phyloP scores from a whole-genome alignment of 108 stramenopile species.

The Epipyxis sp. region DNA sequence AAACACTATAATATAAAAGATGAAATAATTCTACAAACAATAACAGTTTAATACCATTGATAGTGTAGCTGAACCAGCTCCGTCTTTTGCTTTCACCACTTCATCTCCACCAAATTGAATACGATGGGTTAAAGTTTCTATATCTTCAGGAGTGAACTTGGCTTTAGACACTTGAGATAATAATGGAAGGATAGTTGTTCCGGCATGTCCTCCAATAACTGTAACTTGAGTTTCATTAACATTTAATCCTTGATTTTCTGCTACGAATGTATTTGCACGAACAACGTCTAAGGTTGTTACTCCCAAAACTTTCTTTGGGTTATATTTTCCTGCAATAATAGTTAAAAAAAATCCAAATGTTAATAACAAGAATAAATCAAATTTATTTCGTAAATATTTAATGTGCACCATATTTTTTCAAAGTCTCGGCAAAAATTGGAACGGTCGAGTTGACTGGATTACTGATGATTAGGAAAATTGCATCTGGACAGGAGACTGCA shows the following conservation, averaged over 20 bases:
- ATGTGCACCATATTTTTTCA: constrained; percentile 63
- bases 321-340: constrained; percentile 62
- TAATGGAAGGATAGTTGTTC: constrained; percentile 96
- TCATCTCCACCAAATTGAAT: constrained; percentile 98
- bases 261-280: constrained; percentile 97
- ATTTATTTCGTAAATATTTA: neutral
- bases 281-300: constrained; percentile 98
- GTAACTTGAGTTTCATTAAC: constrained; percentile 80
- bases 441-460: constrained; percentile 99
- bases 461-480: constrained; percentile 91
- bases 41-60: constrained; percentile 68
- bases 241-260: constrained; percentile 70
- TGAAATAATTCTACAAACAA: neutral
- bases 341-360: neutral
- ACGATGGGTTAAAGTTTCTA: constrained; percentile 84
- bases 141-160: constrained; percentile 73
- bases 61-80: constrained; percentile 90
- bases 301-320: constrained; percentile 87
- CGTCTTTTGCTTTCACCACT: constrained; percentile 99
- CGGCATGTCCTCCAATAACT: constrained; percentile 99
- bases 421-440: constrained; percentile 95
- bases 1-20: neutral
- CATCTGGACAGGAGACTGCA: constrained; percentile 88
- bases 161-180: constrained; percentile 86
- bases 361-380: too few species aligned